Evolutionary conservation across 148 eudicot species (phyloP).

Genomic region (Vaccinium darrowii): DNA sequence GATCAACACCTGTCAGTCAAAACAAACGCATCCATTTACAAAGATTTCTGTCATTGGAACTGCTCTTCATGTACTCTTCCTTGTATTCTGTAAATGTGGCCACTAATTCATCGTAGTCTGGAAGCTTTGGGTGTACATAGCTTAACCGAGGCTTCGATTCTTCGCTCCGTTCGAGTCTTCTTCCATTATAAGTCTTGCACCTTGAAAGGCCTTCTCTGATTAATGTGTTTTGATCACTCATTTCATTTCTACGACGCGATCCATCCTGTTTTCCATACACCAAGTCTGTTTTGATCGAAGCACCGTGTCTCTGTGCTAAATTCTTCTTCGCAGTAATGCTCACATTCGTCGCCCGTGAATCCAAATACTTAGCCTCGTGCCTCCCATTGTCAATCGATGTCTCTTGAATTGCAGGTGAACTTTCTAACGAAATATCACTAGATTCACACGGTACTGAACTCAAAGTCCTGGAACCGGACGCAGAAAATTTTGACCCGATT

Average conservation of each 20-base stretch:
- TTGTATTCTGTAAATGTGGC: constrained; percentile 21
- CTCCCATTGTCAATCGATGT: neutral
- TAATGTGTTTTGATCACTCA: neutral
- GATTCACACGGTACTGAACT: neutral
- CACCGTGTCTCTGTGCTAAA: neutral
- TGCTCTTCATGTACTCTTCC: constrained; percentile 10
- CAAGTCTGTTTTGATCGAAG: neutral
- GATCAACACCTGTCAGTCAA: neutral
- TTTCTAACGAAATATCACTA: neutral
- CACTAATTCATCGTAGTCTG: constrained; percentile 34
- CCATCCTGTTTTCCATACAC: neutral
- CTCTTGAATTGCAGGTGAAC: constrained; percentile 5
- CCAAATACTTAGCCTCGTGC: neutral
- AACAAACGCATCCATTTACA: neutral
- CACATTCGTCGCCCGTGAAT: neutral
- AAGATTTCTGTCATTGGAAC: neutral
- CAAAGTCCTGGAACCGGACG: neutral
- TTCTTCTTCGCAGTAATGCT: neutral
- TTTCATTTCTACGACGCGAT: neutral
- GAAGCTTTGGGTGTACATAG: constrained; percentile 39
- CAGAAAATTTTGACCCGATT: constrained; percentile 9
- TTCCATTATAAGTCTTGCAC: neutral
- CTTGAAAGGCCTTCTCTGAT: neutral
- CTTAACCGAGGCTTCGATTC: constrained; percentile 17
- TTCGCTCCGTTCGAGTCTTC: neutral